These are phyloP conservation scores for Xylariaceae sp. DNA, from an alignment of 2,329 filamentous ascomycete genomes.

Conservation along the genomic window DNA sequence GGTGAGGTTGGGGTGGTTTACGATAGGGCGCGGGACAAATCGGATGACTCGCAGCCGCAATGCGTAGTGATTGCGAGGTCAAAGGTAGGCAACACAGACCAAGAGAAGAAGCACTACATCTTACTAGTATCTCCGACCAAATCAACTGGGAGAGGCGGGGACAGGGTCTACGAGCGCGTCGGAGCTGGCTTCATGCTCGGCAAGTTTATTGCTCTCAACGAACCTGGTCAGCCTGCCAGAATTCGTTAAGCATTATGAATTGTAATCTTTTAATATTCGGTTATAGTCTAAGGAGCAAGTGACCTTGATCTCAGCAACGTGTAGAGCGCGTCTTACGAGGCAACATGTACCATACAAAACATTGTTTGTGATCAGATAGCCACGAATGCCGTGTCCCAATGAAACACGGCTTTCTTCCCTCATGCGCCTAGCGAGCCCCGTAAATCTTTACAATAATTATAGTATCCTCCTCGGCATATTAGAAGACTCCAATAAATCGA, in stretches of 20 bases:
- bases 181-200: constrained; percentile 18
- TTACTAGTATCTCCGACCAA: constrained; percentile 8
- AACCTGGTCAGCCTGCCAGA: not conserved
- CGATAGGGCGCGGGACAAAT: not conserved
- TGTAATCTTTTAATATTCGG: not conserved
- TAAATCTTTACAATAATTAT: too few species aligned
- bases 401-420: too few species aligned
- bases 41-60: not conserved
- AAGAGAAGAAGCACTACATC: constrained; percentile 13
- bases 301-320: too few species aligned
- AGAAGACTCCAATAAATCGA: too few species aligned
- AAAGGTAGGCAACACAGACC: not conserved
- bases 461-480: too few species aligned
- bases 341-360: too few species aligned
- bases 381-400: too few species aligned
- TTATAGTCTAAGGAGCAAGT: not conserved
- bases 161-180: constrained; percentile 8
- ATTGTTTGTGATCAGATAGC: too few species aligned
- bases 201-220: constrained; percentile 4
- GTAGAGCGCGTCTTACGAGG: too few species aligned
- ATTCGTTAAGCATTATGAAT: not conserved
- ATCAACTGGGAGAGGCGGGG: not conserved
- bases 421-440: too few species aligned
- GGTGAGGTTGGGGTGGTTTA: constrained; percentile 1
- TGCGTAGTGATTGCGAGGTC: constrained; percentile 18